These are phyloP conservation scores for Penicillium sp. DNA, from an alignment of 2,329 filamentous ascomycete genomes.

Conservation along the genomic window DNA sequence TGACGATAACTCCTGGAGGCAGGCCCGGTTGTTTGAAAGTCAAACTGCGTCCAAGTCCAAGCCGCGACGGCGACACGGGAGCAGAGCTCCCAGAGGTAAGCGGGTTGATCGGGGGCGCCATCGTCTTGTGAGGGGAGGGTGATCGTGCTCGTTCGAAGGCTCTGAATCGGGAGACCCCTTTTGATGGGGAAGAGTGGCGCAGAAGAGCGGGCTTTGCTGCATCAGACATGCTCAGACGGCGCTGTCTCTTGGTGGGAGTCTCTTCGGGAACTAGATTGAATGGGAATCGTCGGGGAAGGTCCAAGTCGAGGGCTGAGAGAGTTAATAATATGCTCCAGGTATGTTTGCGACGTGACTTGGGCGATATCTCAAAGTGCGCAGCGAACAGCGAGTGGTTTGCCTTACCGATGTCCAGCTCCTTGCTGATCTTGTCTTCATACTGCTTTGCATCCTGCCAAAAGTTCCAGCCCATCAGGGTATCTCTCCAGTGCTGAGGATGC, in stretches of 20 bases:
- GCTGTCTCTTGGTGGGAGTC: conserved; percentile 5
- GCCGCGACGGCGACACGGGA: not conserved
- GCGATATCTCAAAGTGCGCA: not conserved
- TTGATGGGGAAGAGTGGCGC: conserved; percentile 3
- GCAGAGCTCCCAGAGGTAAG: not conserved
- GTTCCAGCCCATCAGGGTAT: conserved; percentile 27
- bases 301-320: conserved; percentile 15
- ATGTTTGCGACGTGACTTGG: not conserved
- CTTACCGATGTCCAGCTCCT: conserved; percentile 4
- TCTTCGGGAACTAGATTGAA: conserved; percentile 22
- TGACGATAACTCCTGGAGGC: not conserved
- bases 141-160: conserved; percentile 8
- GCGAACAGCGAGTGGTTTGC: not conserved
- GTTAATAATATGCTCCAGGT: not conserved
- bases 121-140: conserved; percentile 2
- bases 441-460: conserved; percentile 31
- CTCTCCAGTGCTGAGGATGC: conserved; percentile 27
- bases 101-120: not conserved
- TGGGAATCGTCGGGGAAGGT: conserved; percentile 27
- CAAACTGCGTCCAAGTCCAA: not conserved
- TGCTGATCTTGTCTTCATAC: conserved; percentile 20
- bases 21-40: not conserved
- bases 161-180: conserved; percentile 4
- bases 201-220: conserved; percentile 1
- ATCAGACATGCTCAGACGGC: conserved; percentile 12